phyloP scores from a whole-genome alignment of 768 basidiomycete species.

The Termitomyces sp. region DNA sequence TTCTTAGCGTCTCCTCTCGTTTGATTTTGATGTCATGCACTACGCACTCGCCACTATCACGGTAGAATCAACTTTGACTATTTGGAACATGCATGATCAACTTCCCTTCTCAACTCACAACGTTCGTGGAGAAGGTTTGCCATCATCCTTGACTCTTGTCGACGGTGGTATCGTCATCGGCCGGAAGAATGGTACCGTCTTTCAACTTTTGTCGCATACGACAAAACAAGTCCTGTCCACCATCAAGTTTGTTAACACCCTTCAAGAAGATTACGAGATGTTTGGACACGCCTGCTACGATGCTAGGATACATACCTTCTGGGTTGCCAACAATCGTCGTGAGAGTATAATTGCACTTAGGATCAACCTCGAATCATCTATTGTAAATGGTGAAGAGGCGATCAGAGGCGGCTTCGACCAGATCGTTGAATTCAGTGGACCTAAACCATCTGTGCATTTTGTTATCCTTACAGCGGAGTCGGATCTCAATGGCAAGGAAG shows the following conservation, averaged over 20 bases:
- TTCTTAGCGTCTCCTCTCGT: conserved; percentile 68
- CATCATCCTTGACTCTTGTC: conserved; percentile 82
- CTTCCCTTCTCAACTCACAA: conserved; percentile 73
- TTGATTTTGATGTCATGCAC: conserved; percentile 80
- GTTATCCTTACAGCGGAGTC: conserved; percentile 84
- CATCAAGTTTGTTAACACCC: conserved; percentile 71
- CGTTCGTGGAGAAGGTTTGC: conserved; percentile 74
- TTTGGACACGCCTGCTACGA: conserved; percentile 88
- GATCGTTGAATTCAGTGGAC: conserved; percentile 77
- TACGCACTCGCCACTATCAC: conserved; percentile 79
- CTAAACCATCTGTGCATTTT: conserved; percentile 85
- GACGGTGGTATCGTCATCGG: conserved; percentile 85
- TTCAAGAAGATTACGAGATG: conserved; percentile 76
- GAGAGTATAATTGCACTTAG: conserved; percentile 83
- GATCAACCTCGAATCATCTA: conserved; percentile 63
- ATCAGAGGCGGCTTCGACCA: conserved; percentile 73
- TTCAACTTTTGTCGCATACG: conserved; percentile 78
- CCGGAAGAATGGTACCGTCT: conserved; percentile 78
- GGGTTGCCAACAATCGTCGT: conserved; percentile 83
- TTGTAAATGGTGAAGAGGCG: conserved; percentile 57
- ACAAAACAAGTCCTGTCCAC: conserved; percentile 73
- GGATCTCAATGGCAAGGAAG: conserved; percentile 79
- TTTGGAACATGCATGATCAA: conserved; percentile 81
- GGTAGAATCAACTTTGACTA: conserved; percentile 74
- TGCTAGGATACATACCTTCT: conserved; percentile 78